These are phyloP conservation scores for Citrus trifoliata DNA, from an alignment of 345 rosid genomes.

Conservation along the genomic window DNA sequence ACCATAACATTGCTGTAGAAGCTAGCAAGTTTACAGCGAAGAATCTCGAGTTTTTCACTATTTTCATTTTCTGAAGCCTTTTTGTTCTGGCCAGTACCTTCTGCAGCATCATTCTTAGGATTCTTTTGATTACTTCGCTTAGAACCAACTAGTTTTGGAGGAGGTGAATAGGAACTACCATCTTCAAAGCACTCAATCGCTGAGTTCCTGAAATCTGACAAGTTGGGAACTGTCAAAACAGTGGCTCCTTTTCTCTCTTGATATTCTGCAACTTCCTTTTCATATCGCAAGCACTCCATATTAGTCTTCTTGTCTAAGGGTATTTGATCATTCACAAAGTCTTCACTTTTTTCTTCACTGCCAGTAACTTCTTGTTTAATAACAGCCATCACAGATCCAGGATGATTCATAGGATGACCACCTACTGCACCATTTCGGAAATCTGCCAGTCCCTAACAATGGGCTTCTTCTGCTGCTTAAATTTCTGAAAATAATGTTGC, in stretches of 20 bases:
- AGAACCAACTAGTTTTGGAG: too few relatives aligned
- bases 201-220: neutral
- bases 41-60: constrained; percentile 2
- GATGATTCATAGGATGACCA: neutral
- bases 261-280: neutral
- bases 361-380: neutral
- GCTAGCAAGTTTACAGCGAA: constrained; percentile 43
- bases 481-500: neutral
- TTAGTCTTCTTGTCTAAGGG: neutral
- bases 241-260: neutral
- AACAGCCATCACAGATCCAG: neutral
- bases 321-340: neutral
- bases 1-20: constrained; percentile 59
- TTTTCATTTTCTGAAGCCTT: constrained; percentile 16
- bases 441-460: neutral
- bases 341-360: neutral
- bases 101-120: constrained; percentile 3
- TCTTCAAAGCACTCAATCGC: neutral
- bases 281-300: neutral
- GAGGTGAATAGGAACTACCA: constrained; percentile 1
- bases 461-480: neutral
- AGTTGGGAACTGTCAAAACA: neutral
- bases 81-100: neutral
- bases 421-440: constrained; percentile 13
- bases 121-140: neutral